phyloP scores from a whole-genome alignment of 805 yeast species.

The Candida pseudofarinosa region DNA sequence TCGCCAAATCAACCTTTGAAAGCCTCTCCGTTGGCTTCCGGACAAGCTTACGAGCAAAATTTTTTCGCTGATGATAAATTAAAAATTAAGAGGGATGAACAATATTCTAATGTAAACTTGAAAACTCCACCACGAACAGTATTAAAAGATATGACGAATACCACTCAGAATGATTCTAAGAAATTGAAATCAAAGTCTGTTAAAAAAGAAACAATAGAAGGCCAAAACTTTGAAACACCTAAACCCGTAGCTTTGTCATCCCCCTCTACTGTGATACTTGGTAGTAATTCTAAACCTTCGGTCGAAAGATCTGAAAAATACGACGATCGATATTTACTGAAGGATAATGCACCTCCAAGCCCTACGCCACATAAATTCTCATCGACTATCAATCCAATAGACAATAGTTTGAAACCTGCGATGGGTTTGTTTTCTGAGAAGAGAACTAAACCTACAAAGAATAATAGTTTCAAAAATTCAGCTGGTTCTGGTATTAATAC shows the following conservation, averaged over 20 bases:
- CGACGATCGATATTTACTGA: slow-evolving; percentile 6
- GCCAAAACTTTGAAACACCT: slow-evolving; percentile 14
- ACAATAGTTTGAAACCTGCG: slow-evolving; percentile 21
- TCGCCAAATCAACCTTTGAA: slow-evolving; percentile 35
- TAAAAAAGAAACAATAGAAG: background rate
- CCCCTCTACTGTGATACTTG: slow-evolving; percentile 41
- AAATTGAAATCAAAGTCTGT: slow-evolving; percentile 2
- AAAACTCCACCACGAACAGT: slow-evolving; percentile 33
- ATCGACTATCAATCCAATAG: slow-evolving; percentile 5
- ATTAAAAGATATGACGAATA: slow-evolving; percentile 23
- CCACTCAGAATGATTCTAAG: slow-evolving; percentile 5
- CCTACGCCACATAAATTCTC: slow-evolving; percentile 35
- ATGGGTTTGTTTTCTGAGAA: slow-evolving; percentile 38
- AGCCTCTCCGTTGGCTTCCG: slow-evolving; percentile 16
- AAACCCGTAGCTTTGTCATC: slow-evolving; percentile 31
- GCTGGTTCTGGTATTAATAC: slow-evolving; percentile 4
- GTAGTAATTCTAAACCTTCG: slow-evolving; percentile 23
- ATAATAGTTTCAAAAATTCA: slow-evolving; percentile 5
- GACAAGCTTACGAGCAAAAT: slow-evolving; percentile 6
- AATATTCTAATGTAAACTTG: slow-evolving; percentile 13
- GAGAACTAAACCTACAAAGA: slow-evolving; percentile 8
- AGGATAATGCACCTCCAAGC: slow-evolving; percentile 21
- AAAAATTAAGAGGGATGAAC: slow-evolving; percentile 13
- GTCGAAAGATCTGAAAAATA: slow-evolving; percentile 6
- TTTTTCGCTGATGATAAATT: slow-evolving; percentile 9